Evolutionary conservation across 2,329 filamentous ascomycete genomes (phyloP).

Genomic region (Trichoderma breve): DNA sequence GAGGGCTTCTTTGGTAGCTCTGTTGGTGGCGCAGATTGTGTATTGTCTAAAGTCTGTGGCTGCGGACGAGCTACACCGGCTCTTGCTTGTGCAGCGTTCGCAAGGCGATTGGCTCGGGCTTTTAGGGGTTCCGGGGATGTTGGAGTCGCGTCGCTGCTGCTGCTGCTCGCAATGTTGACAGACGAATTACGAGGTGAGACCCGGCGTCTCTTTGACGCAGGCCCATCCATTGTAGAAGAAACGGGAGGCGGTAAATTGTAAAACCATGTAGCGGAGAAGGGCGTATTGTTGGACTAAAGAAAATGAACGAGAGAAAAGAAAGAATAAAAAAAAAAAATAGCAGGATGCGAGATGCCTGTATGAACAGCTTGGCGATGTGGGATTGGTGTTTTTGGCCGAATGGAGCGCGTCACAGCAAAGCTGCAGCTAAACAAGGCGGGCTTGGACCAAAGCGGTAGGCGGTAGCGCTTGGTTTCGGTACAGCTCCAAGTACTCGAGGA

Average conservation of each 20-base stretch:
- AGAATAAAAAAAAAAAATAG: too few relatives aligned
- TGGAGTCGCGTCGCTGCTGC: constrained; percentile 26
- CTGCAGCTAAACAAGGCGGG: constrained; percentile 13
- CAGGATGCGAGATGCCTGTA: not conserved
- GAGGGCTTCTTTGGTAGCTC: constrained; percentile 25
- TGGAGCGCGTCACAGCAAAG: constrained; percentile 18
- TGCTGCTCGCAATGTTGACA: constrained; percentile 35
- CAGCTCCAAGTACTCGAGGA: not conserved
- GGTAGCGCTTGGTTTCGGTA: not conserved
- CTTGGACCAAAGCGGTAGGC: constrained; percentile 9
- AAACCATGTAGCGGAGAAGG: not conserved
- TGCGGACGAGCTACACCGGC: constrained; percentile 62
- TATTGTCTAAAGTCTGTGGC: constrained; percentile 54
- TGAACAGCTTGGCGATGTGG: constrained; percentile 9
- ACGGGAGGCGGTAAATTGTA: too few relatives aligned
- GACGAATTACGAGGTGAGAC: constrained; percentile 51
- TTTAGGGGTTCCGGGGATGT: constrained; percentile 21
- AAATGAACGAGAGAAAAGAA: not conserved
- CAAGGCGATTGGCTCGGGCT: constrained; percentile 43
- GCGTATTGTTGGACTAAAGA: not conserved
- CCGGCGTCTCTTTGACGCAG: constrained; percentile 63
- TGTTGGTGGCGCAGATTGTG: constrained; percentile 39
- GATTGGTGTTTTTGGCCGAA: constrained; percentile 18
- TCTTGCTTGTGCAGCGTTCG: constrained; percentile 66
- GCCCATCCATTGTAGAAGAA: constrained; percentile 45